Base-by-base conservation (phyloP, 2,329 filamentous ascomycete genomes). In the Trichoderma afroharzianum region DNA sequence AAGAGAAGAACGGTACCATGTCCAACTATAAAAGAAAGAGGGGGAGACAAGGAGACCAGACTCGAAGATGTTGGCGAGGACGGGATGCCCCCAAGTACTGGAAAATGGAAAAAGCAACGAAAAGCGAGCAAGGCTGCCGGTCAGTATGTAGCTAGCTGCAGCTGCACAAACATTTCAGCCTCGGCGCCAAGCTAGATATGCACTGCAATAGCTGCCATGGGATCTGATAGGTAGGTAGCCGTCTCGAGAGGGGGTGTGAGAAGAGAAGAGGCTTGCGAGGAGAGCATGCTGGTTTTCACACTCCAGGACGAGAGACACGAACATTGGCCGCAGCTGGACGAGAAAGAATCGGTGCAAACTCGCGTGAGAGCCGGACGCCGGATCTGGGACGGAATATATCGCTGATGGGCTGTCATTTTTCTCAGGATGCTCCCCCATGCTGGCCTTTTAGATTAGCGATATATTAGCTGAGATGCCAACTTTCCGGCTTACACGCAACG, bases 91-190 rank as follows among this genome's bases (percentile, higher is more conserved):
- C 33, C 18, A 14, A 14, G 36, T 26, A 68, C 18, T 59, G 53
- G 36, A 26, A n/a, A 18, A 68, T 6, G 21, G 6, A 21, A 58
- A 11, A 28, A 50, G 39, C 2, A 26, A 33, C 6, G 15, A 47
- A 26, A 21, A 36, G 43, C 30, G 53, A 33, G 21, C 57, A 62
- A 69, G 67, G 67, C 67, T 53, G 67, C 59, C 67, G 57, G 55
- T 61, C 57, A 53, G 32, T 12, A 50, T 21, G 67, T 69, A 57
- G 67, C 57, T 69, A 57, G 67, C 67, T 62, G 67, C 57, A 69
- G 57, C 67, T 69, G 67, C 67, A 69, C 57, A 61, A 68, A 68
- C 39, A 50, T 21, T 62, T 69, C 67, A 69, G 67, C 67, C 64
- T 69, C 67, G 62, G 67, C 67, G 67, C 36, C 66, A 68, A 68